These are phyloP conservation scores for Choiromyces venosus DNA, from an alignment of 495 filamentous ascomycete species.

Conservation along the genomic window DNA sequence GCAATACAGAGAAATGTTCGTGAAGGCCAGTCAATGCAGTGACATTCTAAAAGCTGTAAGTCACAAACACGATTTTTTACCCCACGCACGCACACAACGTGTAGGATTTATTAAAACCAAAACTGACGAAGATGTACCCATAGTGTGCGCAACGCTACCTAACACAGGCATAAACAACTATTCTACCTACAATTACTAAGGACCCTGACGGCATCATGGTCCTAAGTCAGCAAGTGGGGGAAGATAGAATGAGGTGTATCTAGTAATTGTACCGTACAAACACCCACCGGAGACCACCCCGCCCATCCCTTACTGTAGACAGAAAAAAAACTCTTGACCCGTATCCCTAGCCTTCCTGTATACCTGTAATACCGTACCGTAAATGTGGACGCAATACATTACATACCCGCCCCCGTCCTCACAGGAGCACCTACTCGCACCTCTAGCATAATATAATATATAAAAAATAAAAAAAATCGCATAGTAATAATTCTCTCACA, in stretches of 20 bases:
- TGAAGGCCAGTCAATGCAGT: constrained; percentile 66
- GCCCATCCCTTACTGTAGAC: no score
- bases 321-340: no score
- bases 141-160: not conserved
- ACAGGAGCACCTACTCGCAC: not conserved
- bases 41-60: constrained; percentile 67
- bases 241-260: no score
- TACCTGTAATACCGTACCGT: no score
- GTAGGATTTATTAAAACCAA: not conserved
- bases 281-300: no score
- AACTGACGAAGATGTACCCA: not conserved
- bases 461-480: not conserved
- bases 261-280: not conserved
- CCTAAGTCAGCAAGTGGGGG: not conserved
- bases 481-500: not conserved
- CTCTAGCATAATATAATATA: no score
- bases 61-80: constrained; percentile 8
- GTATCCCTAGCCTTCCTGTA: no score
- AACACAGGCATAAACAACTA: not conserved
- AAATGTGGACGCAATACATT: no score
- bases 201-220: not conserved
- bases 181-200: not conserved
- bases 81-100: not conserved
- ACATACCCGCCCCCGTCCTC: not conserved
- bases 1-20: constrained; percentile 78